Base-by-base conservation (phyloP, 371 early-diverging fungal genomes). In the Syncephalastrum sp. region DNA sequence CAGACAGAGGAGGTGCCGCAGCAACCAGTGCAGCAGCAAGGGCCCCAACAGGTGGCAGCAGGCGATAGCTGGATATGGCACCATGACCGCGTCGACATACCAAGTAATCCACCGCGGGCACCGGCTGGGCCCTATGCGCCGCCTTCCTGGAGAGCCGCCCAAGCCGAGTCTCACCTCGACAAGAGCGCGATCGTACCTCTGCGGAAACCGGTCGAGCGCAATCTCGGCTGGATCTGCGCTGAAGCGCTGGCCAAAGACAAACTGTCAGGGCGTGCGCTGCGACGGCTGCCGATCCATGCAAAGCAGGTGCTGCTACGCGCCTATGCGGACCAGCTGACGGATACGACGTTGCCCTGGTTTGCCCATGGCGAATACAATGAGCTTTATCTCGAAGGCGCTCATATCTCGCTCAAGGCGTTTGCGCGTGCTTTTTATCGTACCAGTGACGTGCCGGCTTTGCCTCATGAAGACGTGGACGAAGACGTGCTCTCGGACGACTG, bases 281-380 rank as follows among this genome's bases (percentile, higher is more conserved):
- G 29, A 7, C n/a, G 33, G 27, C 41, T 60, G 21, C 38, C 60
- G 0, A 49, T 54, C 16, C 29, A 27, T 10, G 43, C 49, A 15
- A 60, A 60, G 38, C 54, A 60, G 29, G 41, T 19, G 25, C 48
- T 60, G 16, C 54, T 60, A 12, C 17, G 25, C 25, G 41, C 29
- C 16, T 23, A 48, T 5, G 43, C 44, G 8, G 24, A n/a, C 21
- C 48, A 50, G 24, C 27, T 60, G 24, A 60, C 60, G 16, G 54
- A 60, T n/a, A 17, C 16, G 10, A 3, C 49, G 10, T 29, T 60
- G 43, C 15, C 21, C 10, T 29, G 33, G 4, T 60, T 60, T 49
- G 25, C 13, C 12, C 54, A 54, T 4, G 56, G 47, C 19, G 21
- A 42, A 19, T 54, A 62, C 17, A 42, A 47, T 10, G 50, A 62